These are phyloP conservation scores for Geotrichum phurueaensis DNA, from an alignment of 1,139 yeast species.

Conservation along the genomic window DNA sequence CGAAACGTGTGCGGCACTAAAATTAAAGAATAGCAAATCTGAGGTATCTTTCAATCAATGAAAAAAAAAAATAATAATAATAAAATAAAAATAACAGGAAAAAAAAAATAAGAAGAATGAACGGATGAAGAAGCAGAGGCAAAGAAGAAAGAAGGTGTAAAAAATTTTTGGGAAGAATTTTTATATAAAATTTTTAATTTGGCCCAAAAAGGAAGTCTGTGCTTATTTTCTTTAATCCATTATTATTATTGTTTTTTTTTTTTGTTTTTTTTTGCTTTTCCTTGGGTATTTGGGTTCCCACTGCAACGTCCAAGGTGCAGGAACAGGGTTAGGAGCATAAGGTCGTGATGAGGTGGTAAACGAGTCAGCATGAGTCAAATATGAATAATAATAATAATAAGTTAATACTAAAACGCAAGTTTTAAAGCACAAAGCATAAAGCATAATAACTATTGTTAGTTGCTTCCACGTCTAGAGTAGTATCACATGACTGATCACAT, in stretches of 20 bases:
- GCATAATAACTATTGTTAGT: no score
- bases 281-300: not conserved
- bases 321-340: not conserved
- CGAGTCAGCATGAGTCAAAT: not conserved
- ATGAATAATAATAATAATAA: not conserved
- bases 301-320: not conserved
- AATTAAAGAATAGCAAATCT: not conserved
- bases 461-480: no score
- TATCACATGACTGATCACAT: not conserved
- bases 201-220: not conserved
- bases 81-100: not conserved
- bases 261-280: not conserved
- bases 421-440: no score
- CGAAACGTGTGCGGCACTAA: not conserved
- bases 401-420: no score
- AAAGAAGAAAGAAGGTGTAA: not conserved
- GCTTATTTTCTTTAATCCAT: not conserved
- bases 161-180: not conserved
- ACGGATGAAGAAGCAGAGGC: not conserved
- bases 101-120: not conserved
- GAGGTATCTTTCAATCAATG: not conserved
- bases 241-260: not conserved
- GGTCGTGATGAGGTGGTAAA: not conserved
- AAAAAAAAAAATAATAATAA: not conserved
- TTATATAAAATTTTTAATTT: not conserved